A percentile compares a stretch with the other conserved stretches of the same genome.
Evolutionary conservation across 1,284 basidiomycete species (phyloP).

Genomic region (Malassezia brasiliensis): DNA sequence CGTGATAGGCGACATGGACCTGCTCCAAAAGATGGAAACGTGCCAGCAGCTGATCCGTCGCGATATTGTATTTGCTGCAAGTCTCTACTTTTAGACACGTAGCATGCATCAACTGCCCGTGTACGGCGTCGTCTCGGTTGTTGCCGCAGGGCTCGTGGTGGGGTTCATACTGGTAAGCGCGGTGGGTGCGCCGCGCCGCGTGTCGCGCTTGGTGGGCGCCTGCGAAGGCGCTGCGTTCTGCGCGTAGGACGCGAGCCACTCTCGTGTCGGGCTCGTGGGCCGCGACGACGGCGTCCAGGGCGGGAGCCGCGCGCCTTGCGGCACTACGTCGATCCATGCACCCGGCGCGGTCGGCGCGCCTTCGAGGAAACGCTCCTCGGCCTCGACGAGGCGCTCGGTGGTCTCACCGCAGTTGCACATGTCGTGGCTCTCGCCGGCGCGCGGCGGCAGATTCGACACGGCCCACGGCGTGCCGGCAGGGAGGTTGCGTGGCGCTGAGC

Average conservation of each 20-base stretch:
- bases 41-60: conserved; percentile 69
- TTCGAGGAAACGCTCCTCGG: conserved; percentile 37
- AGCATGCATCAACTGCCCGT: too few relatives aligned
- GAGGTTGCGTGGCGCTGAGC: conserved; percentile 29
- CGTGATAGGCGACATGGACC: conserved; percentile 86
- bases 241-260: conserved; percentile 7
- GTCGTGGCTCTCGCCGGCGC: conserved; percentile 34
- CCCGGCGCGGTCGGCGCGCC: conserved; percentile 44
- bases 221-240: background rate
- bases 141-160: too few relatives aligned
- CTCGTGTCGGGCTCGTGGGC: conserved; percentile 24
- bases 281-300: conserved; percentile 41
- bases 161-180: too few relatives aligned
- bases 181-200: too few relatives aligned
- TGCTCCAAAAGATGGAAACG: conserved; percentile 97
- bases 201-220: background rate
- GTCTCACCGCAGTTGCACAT: conserved; percentile 43
- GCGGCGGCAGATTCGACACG: conserved; percentile 31
- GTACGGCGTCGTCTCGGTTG: too few relatives aligned
- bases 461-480: conserved; percentile 41
- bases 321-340: conserved; percentile 28
- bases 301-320: conserved; percentile 24
- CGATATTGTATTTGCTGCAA: conserved; percentile 45
- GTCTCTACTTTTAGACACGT: conserved; percentile 32
- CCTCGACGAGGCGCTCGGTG: conserved; percentile 35